Percentiles rank a stretch among this genome's conserved stretches.
Evolutionary conservation across 306 rosid species (phyloP).

Genomic region (Acacia melanoxylon): DNA sequence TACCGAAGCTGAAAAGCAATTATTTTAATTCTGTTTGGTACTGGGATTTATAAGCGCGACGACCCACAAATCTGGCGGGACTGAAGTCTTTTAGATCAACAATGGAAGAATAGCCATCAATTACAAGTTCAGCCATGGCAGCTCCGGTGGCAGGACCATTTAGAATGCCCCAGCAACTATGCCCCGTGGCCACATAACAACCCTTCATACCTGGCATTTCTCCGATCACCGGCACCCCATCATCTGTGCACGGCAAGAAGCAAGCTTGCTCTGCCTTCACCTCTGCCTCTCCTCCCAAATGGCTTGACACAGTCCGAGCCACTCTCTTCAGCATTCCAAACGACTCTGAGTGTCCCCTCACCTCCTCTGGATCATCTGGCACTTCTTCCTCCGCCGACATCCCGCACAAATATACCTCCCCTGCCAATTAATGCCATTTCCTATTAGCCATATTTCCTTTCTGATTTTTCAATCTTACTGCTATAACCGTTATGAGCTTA

Average conservation of each 20-base stretch:
- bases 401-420: slow-evolving; percentile 92
- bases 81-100: slow-evolving; percentile 74
- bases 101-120: slow-evolving; percentile 64
- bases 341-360: slow-evolving; percentile 53
- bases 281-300: slow-evolving; percentile 58
- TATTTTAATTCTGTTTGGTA: background rate
- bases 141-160: slow-evolving; percentile 96
- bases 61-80: slow-evolving; percentile 63
- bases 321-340: slow-evolving; percentile 66
- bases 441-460: background rate
- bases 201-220: slow-evolving; percentile 62
- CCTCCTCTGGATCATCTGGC: slow-evolving; percentile 74
- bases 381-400: slow-evolving; percentile 73
- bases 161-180: slow-evolving; percentile 89
- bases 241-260: slow-evolving; percentile 80
- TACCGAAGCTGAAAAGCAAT: background rate
- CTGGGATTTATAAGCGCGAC: background rate
- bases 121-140: slow-evolving; percentile 79
- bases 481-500: background rate
- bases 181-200: slow-evolving; percentile 89
- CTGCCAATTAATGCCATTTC: slow-evolving; percentile 42
- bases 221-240: slow-evolving; percentile 70
- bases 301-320: slow-evolving; percentile 75
- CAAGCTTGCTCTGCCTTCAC: slow-evolving; percentile 92
- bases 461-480: background rate